Evolutionary conservation across 2,329 filamentous ascomycete genomes (phyloP).

Genomic region (Beauveria varroae): DNA sequence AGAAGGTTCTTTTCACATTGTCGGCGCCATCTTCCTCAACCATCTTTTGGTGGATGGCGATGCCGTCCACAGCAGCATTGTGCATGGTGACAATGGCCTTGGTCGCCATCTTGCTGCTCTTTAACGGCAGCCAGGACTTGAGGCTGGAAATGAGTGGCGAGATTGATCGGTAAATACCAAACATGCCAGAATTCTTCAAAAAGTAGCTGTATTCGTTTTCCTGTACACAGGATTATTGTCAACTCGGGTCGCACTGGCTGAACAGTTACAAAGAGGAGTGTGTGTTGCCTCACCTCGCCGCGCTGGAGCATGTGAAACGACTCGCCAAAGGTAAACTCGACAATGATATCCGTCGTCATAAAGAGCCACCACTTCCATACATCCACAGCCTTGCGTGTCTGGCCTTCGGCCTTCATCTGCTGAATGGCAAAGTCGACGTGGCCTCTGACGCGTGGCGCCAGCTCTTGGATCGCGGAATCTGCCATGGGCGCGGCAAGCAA

Average conservation of each 20-base stretch:
- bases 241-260: neutral
- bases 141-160: neutral
- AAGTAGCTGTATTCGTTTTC: constrained; percentile 7
- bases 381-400: constrained; percentile 13
- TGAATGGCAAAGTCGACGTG: constrained; percentile 18
- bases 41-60: constrained; percentile 3
- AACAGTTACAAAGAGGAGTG: neutral
- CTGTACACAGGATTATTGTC: neutral
- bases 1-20: constrained; percentile 22
- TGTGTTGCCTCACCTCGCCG: neutral
- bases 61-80: neutral
- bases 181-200: neutral
- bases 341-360: constrained; percentile 21
- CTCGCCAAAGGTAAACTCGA: constrained; percentile 21
- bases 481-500: constrained; percentile 1
- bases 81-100: neutral
- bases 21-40: neutral
- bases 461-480: neutral
- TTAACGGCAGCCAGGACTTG: neutral
- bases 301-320: constrained; percentile 14
- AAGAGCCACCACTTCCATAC: constrained; percentile 19
- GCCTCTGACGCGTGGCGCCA: constrained; percentile 3
- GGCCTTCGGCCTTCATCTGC: constrained; percentile 14
- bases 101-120: neutral
- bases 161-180: constrained; percentile 1